Percentiles rank a stretch among this genome's conserved stretches.
phyloP scores from a whole-genome alignment of 2,329 filamentous ascomycete genomes.

The Diaporthe eres region DNA sequence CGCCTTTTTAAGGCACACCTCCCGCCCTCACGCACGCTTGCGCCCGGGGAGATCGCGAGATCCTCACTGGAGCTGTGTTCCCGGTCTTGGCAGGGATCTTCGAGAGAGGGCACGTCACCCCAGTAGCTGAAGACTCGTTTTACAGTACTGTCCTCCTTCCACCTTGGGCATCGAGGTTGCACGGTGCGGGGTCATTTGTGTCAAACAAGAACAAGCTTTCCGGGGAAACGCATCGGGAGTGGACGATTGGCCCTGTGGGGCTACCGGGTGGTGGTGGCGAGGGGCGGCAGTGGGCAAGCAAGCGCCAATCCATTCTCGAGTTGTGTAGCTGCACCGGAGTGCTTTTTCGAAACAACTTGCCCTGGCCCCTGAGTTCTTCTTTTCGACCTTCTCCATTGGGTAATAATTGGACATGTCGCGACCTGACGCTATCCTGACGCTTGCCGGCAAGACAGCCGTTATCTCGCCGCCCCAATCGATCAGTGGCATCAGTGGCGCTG shows the following conservation, averaged over 20 bases:
- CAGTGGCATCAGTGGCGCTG: not conserved
- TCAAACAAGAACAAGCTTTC: constrained; percentile 27
- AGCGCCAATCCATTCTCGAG: not conserved
- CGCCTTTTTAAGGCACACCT: not conserved
- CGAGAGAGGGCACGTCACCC: constrained; percentile 3
- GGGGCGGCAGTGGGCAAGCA: not conserved
- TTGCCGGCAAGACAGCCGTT: not conserved
- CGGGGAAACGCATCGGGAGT: constrained; percentile 4
- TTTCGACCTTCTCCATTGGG: not conserved
- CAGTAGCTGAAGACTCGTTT: not conserved
- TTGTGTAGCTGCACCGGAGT: not conserved
- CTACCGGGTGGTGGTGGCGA: not conserved
- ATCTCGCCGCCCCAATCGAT: not conserved
- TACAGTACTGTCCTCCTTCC: constrained; percentile 18
- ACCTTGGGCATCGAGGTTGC: not conserved
- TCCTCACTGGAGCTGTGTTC: not conserved
- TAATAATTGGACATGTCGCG: not conserved
- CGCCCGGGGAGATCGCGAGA: not conserved
- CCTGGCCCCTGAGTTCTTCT: not conserved
- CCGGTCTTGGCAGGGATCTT: constrained; percentile 22
- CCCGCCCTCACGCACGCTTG: not conserved
- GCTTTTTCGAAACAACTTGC: not conserved
- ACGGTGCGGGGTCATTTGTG: constrained; percentile 11
- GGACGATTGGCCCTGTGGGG: constrained; percentile 17
- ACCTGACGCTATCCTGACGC: constrained; percentile 14